phyloP scores from a whole-genome alignment of 768 basidiomycete species.

The Filobasidium floriforme region DNA sequence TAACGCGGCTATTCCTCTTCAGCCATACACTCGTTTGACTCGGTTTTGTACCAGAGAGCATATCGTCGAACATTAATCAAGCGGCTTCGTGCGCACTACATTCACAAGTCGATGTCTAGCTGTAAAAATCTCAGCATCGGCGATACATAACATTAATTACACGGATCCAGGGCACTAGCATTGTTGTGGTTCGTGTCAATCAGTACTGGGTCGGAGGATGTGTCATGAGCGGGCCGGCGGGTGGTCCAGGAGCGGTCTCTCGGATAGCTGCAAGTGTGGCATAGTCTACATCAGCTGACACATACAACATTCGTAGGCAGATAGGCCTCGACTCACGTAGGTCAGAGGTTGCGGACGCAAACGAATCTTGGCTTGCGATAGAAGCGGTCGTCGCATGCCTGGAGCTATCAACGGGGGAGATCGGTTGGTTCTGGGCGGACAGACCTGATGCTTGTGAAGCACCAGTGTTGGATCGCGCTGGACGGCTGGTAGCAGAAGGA shows the following conservation, averaged over 20 bases:
- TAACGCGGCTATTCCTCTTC: too few species aligned
- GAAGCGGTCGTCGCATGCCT: background rate
- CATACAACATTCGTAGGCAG: too few species aligned
- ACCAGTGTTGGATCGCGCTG: slow-evolving; percentile 1
- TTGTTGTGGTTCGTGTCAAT: too few species aligned
- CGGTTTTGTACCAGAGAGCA: too few species aligned
- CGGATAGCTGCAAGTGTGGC: background rate
- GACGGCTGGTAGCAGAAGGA: background rate
- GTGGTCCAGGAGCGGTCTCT: slow-evolving; percentile 7
- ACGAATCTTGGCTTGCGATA: background rate
- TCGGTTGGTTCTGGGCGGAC: background rate
- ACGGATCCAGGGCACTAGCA: too few species aligned
- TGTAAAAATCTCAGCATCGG: too few species aligned
- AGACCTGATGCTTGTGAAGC: background rate
- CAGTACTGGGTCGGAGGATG: background rate
- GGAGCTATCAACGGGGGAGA: background rate
- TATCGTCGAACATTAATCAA: too few species aligned
- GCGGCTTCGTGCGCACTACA: too few species aligned
- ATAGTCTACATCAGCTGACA: too few species aligned
- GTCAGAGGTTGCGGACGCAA: background rate
- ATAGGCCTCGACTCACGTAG: background rate
- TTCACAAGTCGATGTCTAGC: too few species aligned
- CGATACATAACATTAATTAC: too few species aligned
- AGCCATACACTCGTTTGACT: too few species aligned
- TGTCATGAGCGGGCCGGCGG: background rate